Base-by-base conservation (phyloP, 768 basidiomycete species). In the Russula sp. region DNA sequence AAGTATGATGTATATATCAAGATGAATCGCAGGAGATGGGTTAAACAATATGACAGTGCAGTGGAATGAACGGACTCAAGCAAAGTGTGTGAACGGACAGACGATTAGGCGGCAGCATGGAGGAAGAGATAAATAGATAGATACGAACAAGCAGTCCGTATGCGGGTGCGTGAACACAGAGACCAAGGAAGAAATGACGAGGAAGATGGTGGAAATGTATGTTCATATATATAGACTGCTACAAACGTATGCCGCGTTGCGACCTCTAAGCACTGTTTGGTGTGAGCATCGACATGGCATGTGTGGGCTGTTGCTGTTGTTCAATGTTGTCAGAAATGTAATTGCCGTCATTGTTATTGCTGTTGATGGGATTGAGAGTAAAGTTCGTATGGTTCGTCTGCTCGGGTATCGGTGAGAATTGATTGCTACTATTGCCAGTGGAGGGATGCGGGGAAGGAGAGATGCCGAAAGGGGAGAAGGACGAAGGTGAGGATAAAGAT, bases 381-480 rank as follows among this genome's bases (percentile, higher is more conserved):
- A 65, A 54, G 46, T 63, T 65, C 65, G 51, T 65, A 57, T 60
- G 56, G 49, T 59, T 61, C 60, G 58, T 59, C 60, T 67, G 66
- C 66, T 67, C 66, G 66, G 66, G 66, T 67, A 67, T 67, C 66
- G 64, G 64, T 61, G 66, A 66, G 50, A 62, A 66, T 65, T 66
- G 56, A 58, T 62, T 66, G 60, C 59, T 66, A 54, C 50, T 58
- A 58, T 63, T 65, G 65, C 61, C 62, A 60, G 22, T 65, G 35
- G 58, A 49, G 22, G 66, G 60, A 65, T 69, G 69, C 45, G 69
- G 72, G 60, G 72, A 67, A 58, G 71, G 69, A 35, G 74, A 72
- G 32, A 72, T 71, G 68, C 71, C 74, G 65, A 75, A 75, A 56
- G 73, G 74, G 65, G 73, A 75, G 68, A 74, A 75, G 39, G 71